These are phyloP conservation scores for Sicyos edulis DNA, from an alignment of 306 rosid genomes.

Conservation along the genomic window DNA sequence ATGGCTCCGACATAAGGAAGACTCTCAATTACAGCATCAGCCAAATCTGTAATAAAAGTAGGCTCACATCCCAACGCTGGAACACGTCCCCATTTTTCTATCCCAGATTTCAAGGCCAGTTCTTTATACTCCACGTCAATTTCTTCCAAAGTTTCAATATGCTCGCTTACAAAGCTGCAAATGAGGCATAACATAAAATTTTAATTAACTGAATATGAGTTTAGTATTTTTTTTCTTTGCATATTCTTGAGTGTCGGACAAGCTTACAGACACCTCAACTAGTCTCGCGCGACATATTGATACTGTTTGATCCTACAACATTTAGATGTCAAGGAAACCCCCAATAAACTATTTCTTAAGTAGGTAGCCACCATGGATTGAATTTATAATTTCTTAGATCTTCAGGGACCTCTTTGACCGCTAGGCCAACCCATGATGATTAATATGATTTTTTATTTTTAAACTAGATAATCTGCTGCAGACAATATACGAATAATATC, in stretches of 20 bases:
- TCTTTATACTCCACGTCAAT: constrained; percentile 97
- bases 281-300: too few relatives aligned
- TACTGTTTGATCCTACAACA: too few relatives aligned
- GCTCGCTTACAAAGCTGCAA: constrained; percentile 98
- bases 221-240: background rate
- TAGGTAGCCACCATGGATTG: too few relatives aligned
- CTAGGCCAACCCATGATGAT: too few relatives aligned
- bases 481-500: background rate
- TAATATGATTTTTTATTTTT: background rate
- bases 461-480: background rate
- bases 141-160: constrained; percentile 95
- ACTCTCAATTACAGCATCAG: constrained; percentile 96
- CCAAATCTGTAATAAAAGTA: constrained; percentile 90
- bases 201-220: background rate
- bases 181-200: constrained; percentile 24
- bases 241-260: too few relatives aligned
- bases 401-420: too few relatives aligned
- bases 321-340: too few relatives aligned
- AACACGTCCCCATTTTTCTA: constrained; percentile 94
- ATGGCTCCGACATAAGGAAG: constrained; percentile 97
- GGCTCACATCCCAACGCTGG: constrained; percentile 97
- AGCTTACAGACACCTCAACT: too few relatives aligned
- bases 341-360: too few relatives aligned
- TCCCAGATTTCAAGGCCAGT: constrained; percentile 80
- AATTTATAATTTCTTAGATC: too few relatives aligned